These are phyloP conservation scores for Juglanconis juglandina DNA, from an alignment of 2,329 filamentous ascomycete genomes.

Conservation along the genomic window DNA sequence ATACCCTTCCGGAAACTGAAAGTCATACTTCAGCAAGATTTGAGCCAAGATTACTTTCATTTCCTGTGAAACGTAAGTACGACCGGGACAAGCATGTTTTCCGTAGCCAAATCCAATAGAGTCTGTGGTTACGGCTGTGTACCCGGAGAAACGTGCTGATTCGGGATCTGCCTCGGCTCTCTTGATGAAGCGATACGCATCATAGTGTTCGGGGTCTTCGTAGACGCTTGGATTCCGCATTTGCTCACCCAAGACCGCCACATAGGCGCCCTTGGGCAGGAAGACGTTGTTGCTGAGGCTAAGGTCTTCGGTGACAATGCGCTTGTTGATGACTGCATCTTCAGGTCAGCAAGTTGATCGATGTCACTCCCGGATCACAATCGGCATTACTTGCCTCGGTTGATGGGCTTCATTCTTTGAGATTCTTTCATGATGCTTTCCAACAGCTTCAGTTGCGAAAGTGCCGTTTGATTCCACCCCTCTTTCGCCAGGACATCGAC, in stretches of 20 bases:
- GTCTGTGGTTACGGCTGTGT: background rate
- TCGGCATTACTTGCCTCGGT: background rate
- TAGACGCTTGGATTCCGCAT: background rate
- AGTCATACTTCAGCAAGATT: background rate
- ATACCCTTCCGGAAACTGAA: background rate
- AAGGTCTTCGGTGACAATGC: background rate
- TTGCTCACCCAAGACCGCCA: background rate
- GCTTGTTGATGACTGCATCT: background rate
- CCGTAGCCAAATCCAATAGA: background rate
- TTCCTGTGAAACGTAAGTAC: background rate
- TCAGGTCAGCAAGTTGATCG: background rate
- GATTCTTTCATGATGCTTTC: background rate
- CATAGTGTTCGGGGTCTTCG: background rate
- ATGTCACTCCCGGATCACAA: background rate
- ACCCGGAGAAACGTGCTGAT: background rate
- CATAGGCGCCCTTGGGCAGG: background rate
- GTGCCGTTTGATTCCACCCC: background rate
- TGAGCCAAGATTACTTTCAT: background rate
- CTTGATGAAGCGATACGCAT: background rate
- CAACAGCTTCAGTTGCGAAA: background rate
- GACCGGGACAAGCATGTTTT: background rate
- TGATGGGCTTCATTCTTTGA: background rate
- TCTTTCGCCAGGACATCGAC: background rate
- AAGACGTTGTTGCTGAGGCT: background rate
- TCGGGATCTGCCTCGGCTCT: background rate